Conservation (phyloP, 2,329 filamentous ascomycete species). For the Colletotrichum costaricense region DNA sequence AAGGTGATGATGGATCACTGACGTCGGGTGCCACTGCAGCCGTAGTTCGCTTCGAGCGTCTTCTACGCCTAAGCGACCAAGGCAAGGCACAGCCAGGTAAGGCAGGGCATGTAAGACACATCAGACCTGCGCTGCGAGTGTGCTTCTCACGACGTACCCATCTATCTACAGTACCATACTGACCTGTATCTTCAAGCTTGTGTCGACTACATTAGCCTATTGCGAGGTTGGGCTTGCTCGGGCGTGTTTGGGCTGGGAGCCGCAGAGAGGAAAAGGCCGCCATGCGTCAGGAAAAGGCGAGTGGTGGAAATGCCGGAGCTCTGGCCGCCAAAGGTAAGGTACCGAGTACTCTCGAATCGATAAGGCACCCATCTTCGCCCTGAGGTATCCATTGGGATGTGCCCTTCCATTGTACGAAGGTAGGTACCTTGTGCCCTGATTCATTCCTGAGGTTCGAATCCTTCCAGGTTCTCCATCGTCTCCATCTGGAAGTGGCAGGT, state of each 20-base stretch:
- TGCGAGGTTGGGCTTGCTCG: slow-evolving; percentile 26
- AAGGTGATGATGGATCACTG: background rate
- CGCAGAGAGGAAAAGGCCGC: background rate
- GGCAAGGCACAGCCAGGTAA: background rate
- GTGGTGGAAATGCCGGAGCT: slow-evolving; percentile 1
- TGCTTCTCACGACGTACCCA: too few species aligned
- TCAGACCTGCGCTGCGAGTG: background rate
- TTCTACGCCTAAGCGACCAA: background rate
- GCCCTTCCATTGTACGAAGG: too few species aligned
- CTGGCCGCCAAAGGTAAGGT: slow-evolving; percentile 1
- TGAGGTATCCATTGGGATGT: too few species aligned
- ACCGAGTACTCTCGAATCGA: background rate
- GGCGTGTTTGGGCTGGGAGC: slow-evolving; percentile 16
- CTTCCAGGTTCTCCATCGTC: background rate
- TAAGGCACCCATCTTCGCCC: background rate
- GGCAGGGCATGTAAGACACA: background rate
- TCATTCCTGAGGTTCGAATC: background rate
- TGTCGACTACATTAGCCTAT: slow-evolving; percentile 22
- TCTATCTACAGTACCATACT: too few species aligned
- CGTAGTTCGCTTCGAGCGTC: background rate
- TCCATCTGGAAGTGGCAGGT: background rate
- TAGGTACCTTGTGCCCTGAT: background rate
- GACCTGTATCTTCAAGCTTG: slow-evolving; percentile 4
- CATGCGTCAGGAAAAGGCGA: slow-evolving; percentile 2
- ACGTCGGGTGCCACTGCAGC: slow-evolving; percentile 18